Percentiles rank a stretch among this genome's conserved stretches.
Conservation (phyloP, 75 land plant genomes). For the Picea glauca region DNA sequence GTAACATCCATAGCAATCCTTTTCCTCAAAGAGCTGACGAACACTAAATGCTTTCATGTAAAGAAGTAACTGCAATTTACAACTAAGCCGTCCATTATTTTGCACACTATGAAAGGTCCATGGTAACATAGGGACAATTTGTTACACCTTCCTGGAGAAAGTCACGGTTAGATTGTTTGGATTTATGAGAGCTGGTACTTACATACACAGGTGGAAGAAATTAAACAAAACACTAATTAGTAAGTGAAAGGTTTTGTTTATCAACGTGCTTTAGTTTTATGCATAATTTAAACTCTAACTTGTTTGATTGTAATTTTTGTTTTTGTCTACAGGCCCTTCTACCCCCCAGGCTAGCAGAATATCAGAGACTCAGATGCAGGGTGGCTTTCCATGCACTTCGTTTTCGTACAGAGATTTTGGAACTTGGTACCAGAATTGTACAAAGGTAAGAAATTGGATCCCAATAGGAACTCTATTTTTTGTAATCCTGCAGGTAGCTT, state of each 20-base stretch:
- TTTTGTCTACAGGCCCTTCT: constrained; percentile 46
- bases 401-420: constrained; percentile 62
- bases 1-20: neutral
- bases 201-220: neutral
- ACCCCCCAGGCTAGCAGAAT: constrained; percentile 57
- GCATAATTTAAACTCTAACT: neutral
- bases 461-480: neutral
- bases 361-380: constrained; percentile 54
- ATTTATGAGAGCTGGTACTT: neutral
- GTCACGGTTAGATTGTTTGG: neutral
- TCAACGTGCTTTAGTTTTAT: neutral
- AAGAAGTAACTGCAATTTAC: too few species aligned
- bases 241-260: neutral
- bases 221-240: too few species aligned
- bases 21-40: neutral
- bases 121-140: neutral
- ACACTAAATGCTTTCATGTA: too few species aligned
- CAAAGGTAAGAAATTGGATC: constrained; percentile 38
- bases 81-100: neutral
- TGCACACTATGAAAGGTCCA: neutral
- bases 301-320: neutral
- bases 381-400: constrained; percentile 59
- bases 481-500: neutral
- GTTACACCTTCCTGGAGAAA: neutral
- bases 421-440: constrained; percentile 61